phyloP scores from a whole-genome alignment of 352 stramenopile genomes.

The Aphanomyces cochlioides region DNA sequence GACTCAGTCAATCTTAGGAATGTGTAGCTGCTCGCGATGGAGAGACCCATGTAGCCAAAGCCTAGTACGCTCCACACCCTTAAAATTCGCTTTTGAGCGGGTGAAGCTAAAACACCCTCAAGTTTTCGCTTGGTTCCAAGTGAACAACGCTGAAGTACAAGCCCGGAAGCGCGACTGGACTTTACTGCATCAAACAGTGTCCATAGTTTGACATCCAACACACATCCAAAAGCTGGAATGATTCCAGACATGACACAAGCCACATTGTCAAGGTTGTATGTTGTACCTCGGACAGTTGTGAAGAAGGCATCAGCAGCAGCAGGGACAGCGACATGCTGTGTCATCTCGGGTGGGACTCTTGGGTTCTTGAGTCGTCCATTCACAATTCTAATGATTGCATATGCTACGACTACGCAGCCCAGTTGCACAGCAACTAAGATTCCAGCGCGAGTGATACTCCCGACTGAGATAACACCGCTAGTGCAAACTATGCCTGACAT shows the following conservation, averaged over 20 bases:
- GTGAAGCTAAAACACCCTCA: background rate
- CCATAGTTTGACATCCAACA: constrained; percentile 21
- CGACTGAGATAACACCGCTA: background rate
- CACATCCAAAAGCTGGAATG: background rate
- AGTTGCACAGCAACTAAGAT: background rate
- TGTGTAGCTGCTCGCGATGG: constrained; percentile 12
- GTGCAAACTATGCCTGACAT: constrained; percentile 7
- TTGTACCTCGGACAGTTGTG: background rate
- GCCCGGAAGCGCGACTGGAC: background rate
- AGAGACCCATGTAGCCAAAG: constrained; percentile 7
- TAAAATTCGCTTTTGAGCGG: background rate
- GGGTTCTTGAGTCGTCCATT: background rate
- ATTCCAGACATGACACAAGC: constrained; percentile 23
- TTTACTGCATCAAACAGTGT: background rate
- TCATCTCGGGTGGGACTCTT: background rate
- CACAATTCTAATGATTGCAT: background rate
- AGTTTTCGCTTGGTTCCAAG: background rate
- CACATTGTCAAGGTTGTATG: background rate
- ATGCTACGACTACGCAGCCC: background rate
- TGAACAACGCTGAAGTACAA: background rate
- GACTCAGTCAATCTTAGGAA: constrained; percentile 12
- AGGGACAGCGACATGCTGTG: background rate
- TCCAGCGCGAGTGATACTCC: background rate
- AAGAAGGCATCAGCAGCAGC: background rate
- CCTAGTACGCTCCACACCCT: background rate